These are phyloP conservation scores for Corynespora cassiicola DNA, from an alignment of 2,329 filamentous ascomycete genomes.

Conservation along the genomic window DNA sequence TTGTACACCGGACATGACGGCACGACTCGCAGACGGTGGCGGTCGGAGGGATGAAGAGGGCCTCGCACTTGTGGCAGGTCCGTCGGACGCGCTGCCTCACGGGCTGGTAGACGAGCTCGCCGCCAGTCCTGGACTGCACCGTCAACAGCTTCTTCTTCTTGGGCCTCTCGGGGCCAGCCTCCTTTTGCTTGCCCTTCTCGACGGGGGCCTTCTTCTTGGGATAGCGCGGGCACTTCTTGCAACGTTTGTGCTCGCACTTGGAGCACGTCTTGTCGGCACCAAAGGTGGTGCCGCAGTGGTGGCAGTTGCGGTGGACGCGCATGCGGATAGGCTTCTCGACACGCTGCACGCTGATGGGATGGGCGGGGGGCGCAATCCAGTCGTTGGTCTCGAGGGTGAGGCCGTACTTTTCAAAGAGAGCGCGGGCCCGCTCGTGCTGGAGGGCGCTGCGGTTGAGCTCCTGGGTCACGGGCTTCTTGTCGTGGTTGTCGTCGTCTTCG, in stretches of 20 bases:
- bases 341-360: slow-evolving; percentile 52
- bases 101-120: slow-evolving; percentile 74
- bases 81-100: slow-evolving; percentile 76
- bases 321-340: slow-evolving; percentile 80
- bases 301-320: slow-evolving; percentile 80
- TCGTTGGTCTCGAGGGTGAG: slow-evolving; percentile 49
- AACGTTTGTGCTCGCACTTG: slow-evolving; percentile 79
- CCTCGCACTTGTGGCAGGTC: slow-evolving; percentile 76
- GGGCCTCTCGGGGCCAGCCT: slow-evolving; percentile 58
- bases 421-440: slow-evolving; percentile 47
- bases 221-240: slow-evolving; percentile 79
- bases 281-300: slow-evolving; percentile 79
- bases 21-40: slow-evolving; percentile 72
- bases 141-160: slow-evolving; percentile 60
- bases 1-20: slow-evolving; percentile 76
- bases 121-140: slow-evolving; percentile 69
- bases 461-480: slow-evolving; percentile 15
- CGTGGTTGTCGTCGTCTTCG: too few relatives aligned
- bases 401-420: slow-evolving; percentile 52
- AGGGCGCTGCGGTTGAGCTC: slow-evolving; percentile 39
- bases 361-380: slow-evolving; percentile 35
- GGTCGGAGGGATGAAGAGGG: slow-evolving; percentile 59
- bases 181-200: slow-evolving; percentile 36
- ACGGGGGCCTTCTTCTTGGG: slow-evolving; percentile 66
- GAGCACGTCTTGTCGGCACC: slow-evolving; percentile 75